Base-by-base conservation (phyloP, 371 early-diverging fungal genomes). In the Mucor racemosus region DNA sequence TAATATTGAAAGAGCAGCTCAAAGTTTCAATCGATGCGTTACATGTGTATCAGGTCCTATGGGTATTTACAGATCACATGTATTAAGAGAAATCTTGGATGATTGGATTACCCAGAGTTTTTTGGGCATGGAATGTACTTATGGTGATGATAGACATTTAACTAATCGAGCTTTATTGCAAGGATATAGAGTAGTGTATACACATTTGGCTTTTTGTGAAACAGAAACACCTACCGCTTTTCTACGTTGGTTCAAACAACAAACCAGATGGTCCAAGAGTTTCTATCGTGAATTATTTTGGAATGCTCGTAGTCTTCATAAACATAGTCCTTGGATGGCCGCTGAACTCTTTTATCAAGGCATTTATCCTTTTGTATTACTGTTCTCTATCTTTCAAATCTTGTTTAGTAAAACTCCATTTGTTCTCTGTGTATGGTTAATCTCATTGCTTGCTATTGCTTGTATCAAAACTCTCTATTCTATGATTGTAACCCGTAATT, bases 11-110 rank as follows among this genome's bases (percentile, higher is more conserved):
- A 77, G 90, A 17, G 86, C 88, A 0, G 87, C 87, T 0, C 90
- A 90, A 56, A 86, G 87, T 17, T 87, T 85, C 60, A 82, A 88
- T 56, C 77, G 84, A 9, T 80, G 81, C 56, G 88, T 89, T 48
- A 87, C 85, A 19, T 90, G 90, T 69, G 90, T 90, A 11, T 88
- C 88, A n/a, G 90, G 90, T 0, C 90, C 90, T 0, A 77, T 90
- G 67, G 90, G 90, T 9, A 75, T 90, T 35, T 90, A 90, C 63
- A 78, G 82, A 0, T 73, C 85, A 21, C 69, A 74, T 33, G 86
- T 84, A 7, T 59, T 90, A 1, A 65, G 69, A 33, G 76, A 86
- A 19, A 69, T 89, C n/a, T 72, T 88, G 69, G 90, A 89, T 44
- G 70, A 66, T 26, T 89, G 90, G 90, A 82, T 84, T 42, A 62